phyloP scores from a whole-genome alignment of 139 green algal species.

The Auxenochlorella pyrenoidosa region DNA sequence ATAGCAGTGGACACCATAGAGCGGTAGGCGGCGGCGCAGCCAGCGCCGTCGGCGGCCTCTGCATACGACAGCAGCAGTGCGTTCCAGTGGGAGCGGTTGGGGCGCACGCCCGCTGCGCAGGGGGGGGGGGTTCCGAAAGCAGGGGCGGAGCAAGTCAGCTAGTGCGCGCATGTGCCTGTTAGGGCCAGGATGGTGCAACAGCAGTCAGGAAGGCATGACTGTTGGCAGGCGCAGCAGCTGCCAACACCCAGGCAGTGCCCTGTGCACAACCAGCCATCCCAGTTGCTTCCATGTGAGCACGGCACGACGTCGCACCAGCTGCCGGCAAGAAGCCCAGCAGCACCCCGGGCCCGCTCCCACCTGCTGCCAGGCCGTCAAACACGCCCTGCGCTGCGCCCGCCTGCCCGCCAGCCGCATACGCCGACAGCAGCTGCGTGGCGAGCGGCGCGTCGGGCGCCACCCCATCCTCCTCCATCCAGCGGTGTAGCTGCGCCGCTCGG shows the following conservation, averaged over 20 bases:
- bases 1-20: conserved; percentile 15
- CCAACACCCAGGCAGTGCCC: too few species aligned
- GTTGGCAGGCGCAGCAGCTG: too few species aligned
- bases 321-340: too few species aligned
- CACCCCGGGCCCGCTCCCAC: neutral
- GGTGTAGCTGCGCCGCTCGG: conserved; percentile 22
- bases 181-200: too few species aligned
- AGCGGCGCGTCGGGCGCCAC: conserved; percentile 25
- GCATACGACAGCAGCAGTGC: conserved; percentile 41
- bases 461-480: conserved; percentile 34
- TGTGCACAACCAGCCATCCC: too few species aligned
- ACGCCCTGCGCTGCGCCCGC: neutral
- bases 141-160: neutral
- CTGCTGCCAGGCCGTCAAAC: neutral
- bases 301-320: neutral
- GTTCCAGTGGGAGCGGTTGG: conserved; percentile 51
- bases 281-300: neutral
- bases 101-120: neutral
- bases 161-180: too few species aligned
- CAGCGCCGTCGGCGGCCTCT: neutral
- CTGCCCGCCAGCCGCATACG: conserved; percentile 24
- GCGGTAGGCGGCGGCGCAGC: conserved; percentile 27
- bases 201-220: too few species aligned
- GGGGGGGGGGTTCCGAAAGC: neutral
- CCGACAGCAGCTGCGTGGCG: conserved; percentile 28